Evolutionary conservation across 805 yeast genomes (phyloP), one percentile per base, ranked within the genome.

Genomic region (Candida morakotiae): DNA sequence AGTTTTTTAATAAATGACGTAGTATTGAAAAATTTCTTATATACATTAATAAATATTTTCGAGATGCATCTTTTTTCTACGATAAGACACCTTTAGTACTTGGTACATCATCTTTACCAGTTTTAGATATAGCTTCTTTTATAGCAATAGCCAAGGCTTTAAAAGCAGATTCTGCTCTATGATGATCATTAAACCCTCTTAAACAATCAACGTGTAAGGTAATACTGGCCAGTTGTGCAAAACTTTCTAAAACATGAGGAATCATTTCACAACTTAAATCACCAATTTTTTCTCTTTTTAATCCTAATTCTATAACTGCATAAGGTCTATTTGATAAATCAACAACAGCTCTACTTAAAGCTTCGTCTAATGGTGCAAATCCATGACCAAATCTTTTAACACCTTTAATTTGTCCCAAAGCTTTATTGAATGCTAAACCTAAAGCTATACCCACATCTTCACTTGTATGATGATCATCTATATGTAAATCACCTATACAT

Each of bases 321-420:
- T 64, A 89, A 2, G 98, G 98, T 49, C 98, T 75, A 59, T 88
- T 88, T 13, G 96, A 86, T 42, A 93, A 69, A 54, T 93, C 98
- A 8, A 93, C 87, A n/a, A 93, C 98, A 0, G 97, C 96, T 37
- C 98, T 71, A 43, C 94, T 81, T 41, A 93, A 71, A 0, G 98
- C 97, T 65, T 93, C 98, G 59, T 93, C 98, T 40, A 93, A 70
- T 2, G 98, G 98, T 6, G 97, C 98, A 67, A 80, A 91, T 1
- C 91, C 98, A 29, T 75, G 55, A 11, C 98, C 98, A 55, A 91
- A 93, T 49, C 98, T 75, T 60, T 87, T 86, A 40, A 91, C 88
- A 38, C 98, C 98, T 49, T 77, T 76, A 15, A 91, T 83, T 21
- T 80, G 84, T 16, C 97, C 98, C 43, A 93, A 62, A 1, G 98